Conservation (phyloP, 768 basidiomycete species). For the Pleurotus pulmonarius region DNA sequence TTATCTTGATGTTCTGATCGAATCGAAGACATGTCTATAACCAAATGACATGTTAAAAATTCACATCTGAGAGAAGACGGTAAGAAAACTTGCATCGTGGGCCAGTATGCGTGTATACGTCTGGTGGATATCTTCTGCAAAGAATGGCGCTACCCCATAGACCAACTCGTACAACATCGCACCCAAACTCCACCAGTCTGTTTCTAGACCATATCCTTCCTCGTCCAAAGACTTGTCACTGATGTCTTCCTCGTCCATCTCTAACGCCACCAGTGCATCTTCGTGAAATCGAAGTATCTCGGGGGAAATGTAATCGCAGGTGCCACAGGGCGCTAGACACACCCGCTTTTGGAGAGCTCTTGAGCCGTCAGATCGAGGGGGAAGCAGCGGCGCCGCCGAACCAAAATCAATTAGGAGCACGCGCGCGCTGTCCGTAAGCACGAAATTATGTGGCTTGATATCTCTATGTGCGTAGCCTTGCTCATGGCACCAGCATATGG, state of each 20-base stretch:
- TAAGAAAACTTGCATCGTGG: conserved; percentile 48
- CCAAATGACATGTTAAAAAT: not conserved
- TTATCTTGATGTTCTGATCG: conserved; percentile 38
- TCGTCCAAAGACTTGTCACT: conserved; percentile 14
- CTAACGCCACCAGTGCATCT: conserved; percentile 73
- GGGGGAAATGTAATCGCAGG: conserved; percentile 95
- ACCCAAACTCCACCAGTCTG: conserved; percentile 96
- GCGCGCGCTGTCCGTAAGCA: conserved; percentile 62
- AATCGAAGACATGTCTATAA: conserved; percentile 59
- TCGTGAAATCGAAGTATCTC: conserved; percentile 86
- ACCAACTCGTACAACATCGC: conserved; percentile 88
- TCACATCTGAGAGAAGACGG: no score
- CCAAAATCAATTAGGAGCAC: conserved; percentile 94
- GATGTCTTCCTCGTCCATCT: conserved; percentile 51
- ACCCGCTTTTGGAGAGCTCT: conserved; percentile 56
- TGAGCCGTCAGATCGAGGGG: conserved; percentile 50
- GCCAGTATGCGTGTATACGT: conserved; percentile 83
- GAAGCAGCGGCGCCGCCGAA: conserved; percentile 75
- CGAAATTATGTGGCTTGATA: conserved; percentile 95
- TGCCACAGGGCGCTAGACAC: conserved; percentile 84
- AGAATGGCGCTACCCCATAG: conserved; percentile 86
- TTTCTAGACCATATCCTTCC: conserved; percentile 76
- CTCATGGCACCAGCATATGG: conserved; percentile 87
- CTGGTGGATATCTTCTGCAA: conserved; percentile 77
- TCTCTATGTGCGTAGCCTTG: conserved; percentile 93